Evolutionary conservation across 2,329 filamentous ascomycete genomes (phyloP).

Genomic region (Parastagonospora avenae): DNA sequence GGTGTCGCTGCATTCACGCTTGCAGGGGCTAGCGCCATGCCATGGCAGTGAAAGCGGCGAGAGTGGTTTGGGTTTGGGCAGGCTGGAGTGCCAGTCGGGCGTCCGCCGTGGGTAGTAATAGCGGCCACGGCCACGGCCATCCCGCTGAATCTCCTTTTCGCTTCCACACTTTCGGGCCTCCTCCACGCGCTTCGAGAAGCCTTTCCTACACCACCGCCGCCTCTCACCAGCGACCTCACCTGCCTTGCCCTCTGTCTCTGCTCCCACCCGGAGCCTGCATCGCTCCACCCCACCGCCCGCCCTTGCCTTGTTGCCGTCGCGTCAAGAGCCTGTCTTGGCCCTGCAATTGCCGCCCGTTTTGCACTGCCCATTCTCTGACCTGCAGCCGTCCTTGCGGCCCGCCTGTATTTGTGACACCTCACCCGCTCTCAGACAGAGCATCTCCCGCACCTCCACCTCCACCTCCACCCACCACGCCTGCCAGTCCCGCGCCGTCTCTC

Average conservation of each 20-base stretch:
- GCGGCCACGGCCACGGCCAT: constrained; percentile 32
- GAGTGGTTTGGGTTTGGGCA: neutral
- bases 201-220: constrained; percentile 17
- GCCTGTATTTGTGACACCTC: constrained; percentile 39
- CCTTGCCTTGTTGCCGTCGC: neutral
- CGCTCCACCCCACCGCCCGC: constrained; percentile 5
- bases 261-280: constrained; percentile 3
- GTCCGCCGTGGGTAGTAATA: constrained; percentile 36
- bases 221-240: constrained; percentile 5
- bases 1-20: constrained; percentile 27
- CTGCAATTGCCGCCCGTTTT: constrained; percentile 10
- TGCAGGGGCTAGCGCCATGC: constrained; percentile 19
- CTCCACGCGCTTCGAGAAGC: constrained; percentile 41
- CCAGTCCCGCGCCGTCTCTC: neutral
- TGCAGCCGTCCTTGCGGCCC: constrained; percentile 42
- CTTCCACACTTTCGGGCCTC: constrained; percentile 40
- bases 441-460: constrained; percentile 28
- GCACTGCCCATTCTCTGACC: constrained; percentile 29
- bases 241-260: constrained; percentile 3
- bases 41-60: constrained; percentile 33
- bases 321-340: constrained; percentile 3
- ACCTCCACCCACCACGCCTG: constrained; percentile 8
- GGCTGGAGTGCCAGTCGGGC: constrained; percentile 5
- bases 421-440: constrained; percentile 24
- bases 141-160: constrained; percentile 43